These are phyloP conservation scores for Chrysanthemum lavandulifolium DNA, from an alignment of 129 eudicot genomes.

Conservation along the genomic window DNA sequence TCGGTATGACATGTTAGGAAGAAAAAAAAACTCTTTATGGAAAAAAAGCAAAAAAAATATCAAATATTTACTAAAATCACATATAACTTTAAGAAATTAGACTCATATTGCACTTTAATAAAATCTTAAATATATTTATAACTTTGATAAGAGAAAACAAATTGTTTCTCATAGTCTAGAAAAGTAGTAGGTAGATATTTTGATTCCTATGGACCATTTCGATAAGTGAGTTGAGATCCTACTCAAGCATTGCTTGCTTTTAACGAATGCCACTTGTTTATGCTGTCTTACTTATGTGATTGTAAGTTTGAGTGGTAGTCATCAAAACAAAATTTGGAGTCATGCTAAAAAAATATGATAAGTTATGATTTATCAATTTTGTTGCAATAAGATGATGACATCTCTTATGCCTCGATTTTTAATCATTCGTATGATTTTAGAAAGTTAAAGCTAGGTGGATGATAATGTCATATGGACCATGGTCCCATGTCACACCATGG, in stretches of 20 bases:
- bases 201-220: slow-evolving; percentile 31
- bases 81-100: too few relatives aligned
- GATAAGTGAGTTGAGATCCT: slow-evolving; percentile 34
- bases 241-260: slow-evolving; percentile 30
- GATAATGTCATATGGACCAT: slow-evolving; percentile 16
- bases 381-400: not conserved
- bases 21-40: too few relatives aligned
- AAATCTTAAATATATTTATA: not conserved
- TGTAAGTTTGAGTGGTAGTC: slow-evolving; percentile 26
- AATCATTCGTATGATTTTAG: slow-evolving; percentile 1
- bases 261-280: slow-evolving; percentile 31
- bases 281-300: slow-evolving; percentile 23
- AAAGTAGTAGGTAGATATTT: slow-evolving; percentile 17
- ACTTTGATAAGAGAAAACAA: not conserved
- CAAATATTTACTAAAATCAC: too few relatives aligned
- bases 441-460: slow-evolving; percentile 2
- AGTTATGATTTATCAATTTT: too few relatives aligned
- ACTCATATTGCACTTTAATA: too few relatives aligned
- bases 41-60: too few relatives aligned
- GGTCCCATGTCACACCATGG: slow-evolving; percentile 17
- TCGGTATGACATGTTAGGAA: too few relatives aligned
- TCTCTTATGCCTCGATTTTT: not conserved
- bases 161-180: not conserved
- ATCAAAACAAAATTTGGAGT: not conserved
- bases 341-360: not conserved